A percentile compares a stretch with the other conserved stretches of the same genome.
Evolutionary conservation across 768 basidiomycete genomes (phyloP).

Genomic region (Rhodotorula sphaerocarpa): DNA sequence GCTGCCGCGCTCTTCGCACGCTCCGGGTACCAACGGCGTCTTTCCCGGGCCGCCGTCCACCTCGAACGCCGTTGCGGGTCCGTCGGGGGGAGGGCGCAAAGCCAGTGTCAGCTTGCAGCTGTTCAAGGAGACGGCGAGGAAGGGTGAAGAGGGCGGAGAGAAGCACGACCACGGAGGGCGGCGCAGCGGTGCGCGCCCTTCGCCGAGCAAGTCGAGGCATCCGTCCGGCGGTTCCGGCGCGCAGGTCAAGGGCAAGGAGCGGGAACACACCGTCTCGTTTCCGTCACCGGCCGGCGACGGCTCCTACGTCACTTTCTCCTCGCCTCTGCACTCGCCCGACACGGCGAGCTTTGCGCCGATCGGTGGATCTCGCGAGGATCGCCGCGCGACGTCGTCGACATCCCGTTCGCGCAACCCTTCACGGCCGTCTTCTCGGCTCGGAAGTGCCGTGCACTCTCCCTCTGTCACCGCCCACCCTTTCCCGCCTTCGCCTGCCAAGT

Average conservation of each 20-base stretch:
- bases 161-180: background rate
- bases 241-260: constrained; percentile 26
- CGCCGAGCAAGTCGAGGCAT: constrained; percentile 16
- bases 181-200: constrained; percentile 2
- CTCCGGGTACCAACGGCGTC: background rate
- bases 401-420: constrained; percentile 1
- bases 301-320: constrained; percentile 9
- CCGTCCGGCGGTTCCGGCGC: background rate
- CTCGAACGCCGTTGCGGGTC: background rate
- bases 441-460: background rate
- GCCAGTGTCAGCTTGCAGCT: constrained; percentile 46
- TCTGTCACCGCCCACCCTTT: background rate
- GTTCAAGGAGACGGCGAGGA: constrained; percentile 43
- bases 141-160: background rate
- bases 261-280: background rate
- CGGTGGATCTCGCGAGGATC: background rate
- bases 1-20: background rate
- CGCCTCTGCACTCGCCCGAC: constrained; percentile 22
- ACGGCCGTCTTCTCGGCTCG: background rate
- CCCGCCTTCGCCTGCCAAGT: background rate
- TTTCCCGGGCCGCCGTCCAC: background rate
- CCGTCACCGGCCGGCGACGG: background rate
- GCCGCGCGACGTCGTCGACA: background rate
- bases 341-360: background rate
- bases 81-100: constrained; percentile 39